These are phyloP conservation scores for Peniophora sp. DNA, from an alignment of 1,284 basidiomycete genomes.

Conservation along the genomic window DNA sequence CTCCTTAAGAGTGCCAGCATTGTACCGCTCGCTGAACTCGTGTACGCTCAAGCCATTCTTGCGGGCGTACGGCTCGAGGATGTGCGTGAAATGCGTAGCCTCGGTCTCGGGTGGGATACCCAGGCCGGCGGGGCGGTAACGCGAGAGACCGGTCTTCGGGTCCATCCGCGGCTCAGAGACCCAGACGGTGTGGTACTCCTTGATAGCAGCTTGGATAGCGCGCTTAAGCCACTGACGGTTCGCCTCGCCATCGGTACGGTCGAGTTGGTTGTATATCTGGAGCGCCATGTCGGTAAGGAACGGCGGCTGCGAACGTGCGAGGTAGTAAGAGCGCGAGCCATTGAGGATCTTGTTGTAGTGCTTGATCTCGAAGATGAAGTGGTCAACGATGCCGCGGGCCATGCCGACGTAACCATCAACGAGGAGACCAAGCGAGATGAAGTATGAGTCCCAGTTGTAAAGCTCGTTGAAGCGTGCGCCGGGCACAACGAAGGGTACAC, in stretches of 20 bases:
- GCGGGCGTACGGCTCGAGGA: conserved; percentile 89
- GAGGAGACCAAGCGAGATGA: conserved; percentile 88
- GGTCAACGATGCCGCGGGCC: conserved; percentile 96
- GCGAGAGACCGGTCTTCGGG: conserved; percentile 86
- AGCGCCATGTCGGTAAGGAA: conserved; percentile 98
- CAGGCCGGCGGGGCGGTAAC: conserved; percentile 89
- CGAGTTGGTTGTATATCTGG: conserved; percentile 95
- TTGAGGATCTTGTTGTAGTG: conserved; percentile 90
- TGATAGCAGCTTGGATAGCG: conserved; percentile 94
- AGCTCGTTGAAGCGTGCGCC: conserved; percentile 97
- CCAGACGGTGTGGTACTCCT: conserved; percentile 98
- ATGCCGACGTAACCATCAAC: conserved; percentile 91
- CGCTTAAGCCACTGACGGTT: conserved; percentile 92
- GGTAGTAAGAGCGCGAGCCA: conserved; percentile 82
- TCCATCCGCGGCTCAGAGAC: conserved; percentile 90
- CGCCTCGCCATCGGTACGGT: conserved; percentile 72
- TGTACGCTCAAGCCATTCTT: conserved; percentile 94
- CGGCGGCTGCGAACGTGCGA: conserved; percentile 93
- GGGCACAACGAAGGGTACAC: conserved; percentile 94
- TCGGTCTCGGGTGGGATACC: conserved; percentile 99
- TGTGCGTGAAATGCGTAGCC: conserved; percentile 95
- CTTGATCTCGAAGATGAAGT: conserved; percentile 98
- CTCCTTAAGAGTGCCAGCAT: conserved; percentile 77
- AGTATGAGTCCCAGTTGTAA: conserved; percentile 93
- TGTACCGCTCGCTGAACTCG: conserved; percentile 97